Conservation (phyloP, 2,329 filamentous ascomycete species). For the Chrysoporthe austroafricana region DNA sequence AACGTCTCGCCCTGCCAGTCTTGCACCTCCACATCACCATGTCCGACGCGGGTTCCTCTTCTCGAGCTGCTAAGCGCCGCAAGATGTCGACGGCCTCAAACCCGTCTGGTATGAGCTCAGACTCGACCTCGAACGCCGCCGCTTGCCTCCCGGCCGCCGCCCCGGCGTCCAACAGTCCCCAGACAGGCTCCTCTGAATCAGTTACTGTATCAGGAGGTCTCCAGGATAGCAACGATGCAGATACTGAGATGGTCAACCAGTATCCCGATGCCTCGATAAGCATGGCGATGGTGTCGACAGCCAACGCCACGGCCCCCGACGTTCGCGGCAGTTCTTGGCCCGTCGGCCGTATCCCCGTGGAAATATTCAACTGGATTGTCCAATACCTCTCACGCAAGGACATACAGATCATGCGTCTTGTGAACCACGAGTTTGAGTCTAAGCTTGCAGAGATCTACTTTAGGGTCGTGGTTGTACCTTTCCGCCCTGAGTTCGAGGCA, state of each 20-base stretch:
- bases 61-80: constrained; percentile 26
- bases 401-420: constrained; percentile 63
- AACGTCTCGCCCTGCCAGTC: not conserved
- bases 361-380: constrained; percentile 64
- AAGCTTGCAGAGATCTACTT: constrained; percentile 51
- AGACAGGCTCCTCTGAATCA: not conserved
- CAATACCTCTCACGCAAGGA: constrained; percentile 59
- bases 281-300: not conserved
- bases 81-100: constrained; percentile 21
- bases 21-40: constrained; percentile 11
- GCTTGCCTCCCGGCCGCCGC: not conserved
- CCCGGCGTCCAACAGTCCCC: not conserved
- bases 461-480: constrained; percentile 66
- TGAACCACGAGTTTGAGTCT: constrained; percentile 56
- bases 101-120: too few relatives aligned
- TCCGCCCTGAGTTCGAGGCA: constrained; percentile 59
- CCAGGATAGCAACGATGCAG: not conserved
- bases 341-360: constrained; percentile 53
- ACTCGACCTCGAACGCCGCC: not conserved
- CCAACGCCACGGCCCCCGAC: too few relatives aligned
- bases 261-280: not conserved
- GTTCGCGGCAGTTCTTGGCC: constrained; percentile 37
- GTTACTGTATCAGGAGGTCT: not conserved
- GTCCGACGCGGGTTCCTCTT: constrained; percentile 9
- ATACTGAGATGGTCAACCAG: not conserved